A percentile compares a stretch with the other conserved stretches of the same genome.
phyloP scores from a whole-genome alignment of 1,284 basidiomycete species.

The Cerioporus squamosus region DNA sequence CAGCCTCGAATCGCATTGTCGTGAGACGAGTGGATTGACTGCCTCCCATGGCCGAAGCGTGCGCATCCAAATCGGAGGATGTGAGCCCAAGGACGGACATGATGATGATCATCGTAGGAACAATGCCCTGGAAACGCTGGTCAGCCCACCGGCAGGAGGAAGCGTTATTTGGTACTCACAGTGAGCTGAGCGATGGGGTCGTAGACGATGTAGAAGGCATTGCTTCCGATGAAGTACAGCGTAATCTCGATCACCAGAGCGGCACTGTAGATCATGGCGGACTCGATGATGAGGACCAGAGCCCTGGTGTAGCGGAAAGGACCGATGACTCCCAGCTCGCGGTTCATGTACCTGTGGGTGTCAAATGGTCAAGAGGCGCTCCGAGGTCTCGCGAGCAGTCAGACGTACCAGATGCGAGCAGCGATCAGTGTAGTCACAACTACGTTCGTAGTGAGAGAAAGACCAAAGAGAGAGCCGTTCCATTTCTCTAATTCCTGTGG shows the following conservation, averaged over 20 bases:
- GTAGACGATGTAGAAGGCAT: slow-evolving; percentile 46
- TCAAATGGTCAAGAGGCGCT: not conserved
- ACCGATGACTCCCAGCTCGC: slow-evolving; percentile 16
- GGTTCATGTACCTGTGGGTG: slow-evolving; percentile 34
- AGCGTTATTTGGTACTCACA: slow-evolving; percentile 25
- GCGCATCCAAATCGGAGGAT: slow-evolving; percentile 31
- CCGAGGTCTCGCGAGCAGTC: not conserved
- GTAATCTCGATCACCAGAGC: slow-evolving; percentile 43
- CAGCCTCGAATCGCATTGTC: slow-evolving; percentile 6
- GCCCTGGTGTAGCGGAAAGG: slow-evolving; percentile 38
- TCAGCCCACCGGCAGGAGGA: not conserved
- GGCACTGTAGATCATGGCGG: slow-evolving; percentile 43
- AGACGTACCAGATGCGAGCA: slow-evolving; percentile 38
- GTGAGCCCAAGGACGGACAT: slow-evolving; percentile 38
- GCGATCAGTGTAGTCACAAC: slow-evolving; percentile 40
- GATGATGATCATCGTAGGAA: slow-evolving; percentile 40
- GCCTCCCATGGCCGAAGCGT: not conserved
- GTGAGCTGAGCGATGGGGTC: slow-evolving; percentile 46
- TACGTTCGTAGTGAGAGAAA: slow-evolving; percentile 44
- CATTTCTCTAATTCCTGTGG: slow-evolving; percentile 28
- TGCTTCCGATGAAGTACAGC: slow-evolving; percentile 41
- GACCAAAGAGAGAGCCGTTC: slow-evolving; percentile 44
- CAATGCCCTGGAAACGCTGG: slow-evolving; percentile 28
- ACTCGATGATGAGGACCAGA: slow-evolving; percentile 43
- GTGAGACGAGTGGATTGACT: not conserved